Conservation (phyloP, 805 yeast genomes). For the Suhomyces canberraensis region DNA sequence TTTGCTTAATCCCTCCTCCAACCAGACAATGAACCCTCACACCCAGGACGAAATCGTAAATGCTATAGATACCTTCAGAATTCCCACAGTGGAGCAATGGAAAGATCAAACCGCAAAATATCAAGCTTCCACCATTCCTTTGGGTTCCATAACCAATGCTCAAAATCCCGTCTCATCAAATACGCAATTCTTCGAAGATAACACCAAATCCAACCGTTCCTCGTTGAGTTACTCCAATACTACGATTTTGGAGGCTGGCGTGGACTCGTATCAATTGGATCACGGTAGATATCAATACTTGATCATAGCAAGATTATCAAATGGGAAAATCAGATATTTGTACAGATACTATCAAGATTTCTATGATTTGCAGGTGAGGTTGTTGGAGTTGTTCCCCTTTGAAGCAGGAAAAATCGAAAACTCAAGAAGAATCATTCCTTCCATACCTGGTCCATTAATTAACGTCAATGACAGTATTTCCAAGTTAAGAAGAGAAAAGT, state of each 20-base stretch:
- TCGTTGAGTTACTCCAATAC: conserved; percentile 30
- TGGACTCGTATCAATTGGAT: conserved; percentile 75
- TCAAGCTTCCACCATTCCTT: conserved; percentile 81
- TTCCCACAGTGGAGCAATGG: conserved; percentile 97
- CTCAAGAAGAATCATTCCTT: conserved; percentile 78
- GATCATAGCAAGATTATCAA: conserved; percentile 60
- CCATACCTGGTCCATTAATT: conserved; percentile 93
- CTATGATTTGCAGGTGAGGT: conserved; percentile 83
- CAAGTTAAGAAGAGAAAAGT: conserved; percentile 51
- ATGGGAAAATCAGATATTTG: conserved; percentile 66
- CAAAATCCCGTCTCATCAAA: conserved; percentile 29
- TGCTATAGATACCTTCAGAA: conserved; percentile 58
- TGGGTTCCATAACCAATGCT: conserved; percentile 45
- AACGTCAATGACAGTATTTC: conserved; percentile 76
- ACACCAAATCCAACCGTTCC: conserved; percentile 23
- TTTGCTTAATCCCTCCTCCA: conserved; percentile 44
- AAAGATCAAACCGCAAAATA: conserved; percentile 85
- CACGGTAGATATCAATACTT: conserved; percentile 89
- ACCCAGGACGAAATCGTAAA: conserved; percentile 39
- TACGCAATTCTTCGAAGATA: conserved; percentile 34
- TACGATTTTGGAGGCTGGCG: conserved; percentile 59
- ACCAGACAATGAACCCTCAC: conserved; percentile 46
- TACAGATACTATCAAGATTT: conserved; percentile 94
- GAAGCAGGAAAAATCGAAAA: conserved; percentile 89
- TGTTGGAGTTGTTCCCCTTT: conserved; percentile 79